Evolutionary conservation across 2,329 filamentous ascomycete genomes (phyloP).

Genomic region (Penicillium sp.): DNA sequence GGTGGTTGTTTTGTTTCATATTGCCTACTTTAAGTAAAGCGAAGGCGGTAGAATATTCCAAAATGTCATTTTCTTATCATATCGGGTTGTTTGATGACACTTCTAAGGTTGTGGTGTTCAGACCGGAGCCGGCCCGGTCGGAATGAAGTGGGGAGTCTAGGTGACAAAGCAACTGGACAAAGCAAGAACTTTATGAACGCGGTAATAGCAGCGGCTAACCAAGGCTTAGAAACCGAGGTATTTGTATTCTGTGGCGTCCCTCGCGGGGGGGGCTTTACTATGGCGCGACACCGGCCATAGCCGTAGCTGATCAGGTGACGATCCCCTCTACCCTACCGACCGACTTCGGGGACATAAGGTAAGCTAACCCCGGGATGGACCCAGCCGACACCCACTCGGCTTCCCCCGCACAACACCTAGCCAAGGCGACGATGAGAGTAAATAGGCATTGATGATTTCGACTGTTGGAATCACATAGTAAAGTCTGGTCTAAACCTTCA

Average conservation of each 20-base stretch:
- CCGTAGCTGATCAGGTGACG: background rate
- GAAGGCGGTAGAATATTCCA: too few relatives aligned
- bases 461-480: background rate
- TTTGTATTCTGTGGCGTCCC: background rate
- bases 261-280: background rate
- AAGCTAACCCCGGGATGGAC: conserved; percentile 18
- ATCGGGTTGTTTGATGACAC: too few relatives aligned
- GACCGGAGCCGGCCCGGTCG: background rate
- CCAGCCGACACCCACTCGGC: conserved; percentile 8
- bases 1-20: too few relatives aligned
- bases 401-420: conserved; percentile 2
- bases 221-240: background rate
- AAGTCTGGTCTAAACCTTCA: rapidly evolving
- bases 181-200: background rate
- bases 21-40: too few relatives aligned
- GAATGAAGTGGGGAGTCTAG: background rate
- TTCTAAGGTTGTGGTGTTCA: background rate
- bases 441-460: background rate
- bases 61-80: too few relatives aligned
- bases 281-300: background rate
- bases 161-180: background rate
- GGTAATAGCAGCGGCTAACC: background rate
- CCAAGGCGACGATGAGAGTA: background rate
- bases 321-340: background rate
- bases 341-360: conserved; percentile 7